Evolutionary conservation across 1,284 basidiomycete genomes (phyloP).

Genomic region (Tilletia setariae): DNA sequence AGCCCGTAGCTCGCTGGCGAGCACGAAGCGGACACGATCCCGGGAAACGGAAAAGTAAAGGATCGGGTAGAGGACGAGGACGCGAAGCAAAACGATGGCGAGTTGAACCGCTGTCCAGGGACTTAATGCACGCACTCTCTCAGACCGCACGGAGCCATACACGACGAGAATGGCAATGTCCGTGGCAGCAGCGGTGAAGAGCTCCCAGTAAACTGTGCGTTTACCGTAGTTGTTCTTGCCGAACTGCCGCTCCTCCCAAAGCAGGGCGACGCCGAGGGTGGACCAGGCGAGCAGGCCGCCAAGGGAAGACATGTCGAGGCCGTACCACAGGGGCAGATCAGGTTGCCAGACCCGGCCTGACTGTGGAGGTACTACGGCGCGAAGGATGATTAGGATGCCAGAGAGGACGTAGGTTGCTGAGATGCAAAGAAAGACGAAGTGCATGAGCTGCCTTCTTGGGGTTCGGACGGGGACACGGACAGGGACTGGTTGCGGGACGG

Average conservation of each 20-base stretch:
- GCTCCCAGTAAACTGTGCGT: constrained; percentile 34
- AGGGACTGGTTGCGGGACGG: constrained; percentile 34
- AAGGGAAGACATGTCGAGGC: constrained; percentile 40
- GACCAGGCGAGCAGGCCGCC: constrained; percentile 43
- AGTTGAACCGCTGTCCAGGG: constrained; percentile 43
- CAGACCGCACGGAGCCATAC: constrained; percentile 30
- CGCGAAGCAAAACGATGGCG: constrained; percentile 32
- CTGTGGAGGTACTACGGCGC: constrained; percentile 40
- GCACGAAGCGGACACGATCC: constrained; percentile 37
- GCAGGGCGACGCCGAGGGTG: constrained; percentile 31
- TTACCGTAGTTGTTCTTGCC: constrained; percentile 40
- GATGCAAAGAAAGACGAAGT: constrained; percentile 26
- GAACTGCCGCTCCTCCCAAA: constrained; percentile 36
- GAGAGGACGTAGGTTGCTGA: constrained; percentile 39
- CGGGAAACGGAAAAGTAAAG: constrained; percentile 35
- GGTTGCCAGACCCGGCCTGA: constrained; percentile 38
- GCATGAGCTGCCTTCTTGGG: constrained; percentile 35
- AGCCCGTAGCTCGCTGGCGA: constrained; percentile 28
- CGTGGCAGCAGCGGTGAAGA: constrained; percentile 21
- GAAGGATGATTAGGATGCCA: constrained; percentile 42
- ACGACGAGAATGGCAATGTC: constrained; percentile 35
- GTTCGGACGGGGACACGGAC: constrained; percentile 44
- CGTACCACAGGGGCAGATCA: constrained; percentile 32
- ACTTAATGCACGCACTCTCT: constrained; percentile 19
- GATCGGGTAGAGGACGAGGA: constrained; percentile 39